Percentiles rank a stretch among this genome's conserved stretches.
These are phyloP conservation scores for Fusarium nisikadoi DNA, from an alignment of 2,329 filamentous ascomycete species.

Conservation along the genomic window DNA sequence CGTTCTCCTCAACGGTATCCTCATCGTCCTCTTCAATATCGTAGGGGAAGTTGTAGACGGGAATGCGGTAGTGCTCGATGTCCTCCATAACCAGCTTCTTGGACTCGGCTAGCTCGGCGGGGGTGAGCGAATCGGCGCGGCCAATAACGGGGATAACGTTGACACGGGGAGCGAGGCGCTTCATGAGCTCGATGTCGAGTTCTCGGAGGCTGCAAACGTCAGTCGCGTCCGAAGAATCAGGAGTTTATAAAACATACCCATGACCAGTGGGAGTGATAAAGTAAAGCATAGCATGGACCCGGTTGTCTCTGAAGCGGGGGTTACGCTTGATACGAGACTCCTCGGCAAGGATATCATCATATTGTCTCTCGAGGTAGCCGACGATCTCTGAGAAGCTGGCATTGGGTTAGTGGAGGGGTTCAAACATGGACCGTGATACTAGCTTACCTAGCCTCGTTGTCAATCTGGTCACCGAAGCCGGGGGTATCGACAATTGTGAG, in stretches of 20 bases:
- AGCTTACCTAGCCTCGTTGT: conserved; percentile 93
- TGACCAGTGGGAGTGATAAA: conserved; percentile 99
- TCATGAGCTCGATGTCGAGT: conserved; percentile 99
- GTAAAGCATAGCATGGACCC: conserved; percentile 97
- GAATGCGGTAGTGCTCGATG: conserved; percentile 99
- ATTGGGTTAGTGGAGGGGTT: conserved; percentile 12
- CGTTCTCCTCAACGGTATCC: conserved; percentile 99
- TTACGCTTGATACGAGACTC: conserved; percentile 99
- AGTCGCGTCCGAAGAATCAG: not conserved
- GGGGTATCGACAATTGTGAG: conserved; percentile 98
- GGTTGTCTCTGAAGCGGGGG: conserved; percentile 98
- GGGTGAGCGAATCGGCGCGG: conserved; percentile 96
- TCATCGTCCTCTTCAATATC: conserved; percentile 99
- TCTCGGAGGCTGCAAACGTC: conserved; percentile 81
- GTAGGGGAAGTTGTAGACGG: conserved; percentile 99
- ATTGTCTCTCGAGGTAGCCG: conserved; percentile 98
- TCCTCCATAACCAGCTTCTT: conserved; percentile 99
- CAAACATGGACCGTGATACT: not conserved
- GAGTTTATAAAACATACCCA: conserved; percentile 67
- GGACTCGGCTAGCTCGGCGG: conserved; percentile 94
- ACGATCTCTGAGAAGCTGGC: conserved; percentile 94
- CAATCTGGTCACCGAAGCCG: conserved; percentile 97
- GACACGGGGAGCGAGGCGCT: conserved; percentile 95
- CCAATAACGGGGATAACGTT: conserved; percentile 99
- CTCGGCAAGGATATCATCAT: conserved; percentile 98